These are phyloP conservation scores for Penicillium coffeae DNA, from an alignment of 495 filamentous ascomycete species.

Conservation along the genomic window DNA sequence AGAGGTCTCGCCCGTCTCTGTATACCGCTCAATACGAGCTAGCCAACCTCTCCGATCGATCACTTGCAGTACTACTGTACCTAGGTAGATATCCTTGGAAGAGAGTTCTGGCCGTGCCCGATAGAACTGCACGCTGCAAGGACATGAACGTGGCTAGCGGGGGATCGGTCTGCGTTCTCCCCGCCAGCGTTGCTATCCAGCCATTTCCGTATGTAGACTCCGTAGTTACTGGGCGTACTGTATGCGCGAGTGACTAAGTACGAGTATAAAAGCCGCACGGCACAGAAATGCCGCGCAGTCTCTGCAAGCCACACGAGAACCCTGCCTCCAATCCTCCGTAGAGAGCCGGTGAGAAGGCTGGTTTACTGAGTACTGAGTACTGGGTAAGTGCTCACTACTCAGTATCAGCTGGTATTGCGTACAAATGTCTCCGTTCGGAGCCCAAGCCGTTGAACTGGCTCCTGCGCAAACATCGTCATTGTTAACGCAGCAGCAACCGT, in stretches of 20 bases:
- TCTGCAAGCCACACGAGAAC: neutral
- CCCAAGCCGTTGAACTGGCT: too few relatives aligned
- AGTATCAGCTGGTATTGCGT: too few relatives aligned
- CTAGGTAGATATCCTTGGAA: neutral
- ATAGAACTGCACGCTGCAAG: slow-evolving; percentile 13
- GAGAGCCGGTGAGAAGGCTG: too few relatives aligned
- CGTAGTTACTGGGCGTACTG: neutral
- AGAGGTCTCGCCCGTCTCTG: too few relatives aligned
- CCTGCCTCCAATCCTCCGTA: neutral
- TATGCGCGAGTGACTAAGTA: neutral
- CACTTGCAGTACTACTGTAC: neutral
- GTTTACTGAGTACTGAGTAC: too few relatives aligned
- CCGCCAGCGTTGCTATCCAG: too few relatives aligned
- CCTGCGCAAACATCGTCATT: too few relatives aligned
- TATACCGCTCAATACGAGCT: neutral
- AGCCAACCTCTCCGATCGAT: neutral
- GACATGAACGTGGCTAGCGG: slow-evolving; percentile 23
- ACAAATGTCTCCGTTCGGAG: too few relatives aligned
- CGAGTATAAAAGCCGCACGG: neutral
- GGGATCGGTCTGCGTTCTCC: too few relatives aligned
- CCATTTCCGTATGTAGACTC: neutral
- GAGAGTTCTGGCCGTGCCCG: neutral
- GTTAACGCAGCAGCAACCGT: too few relatives aligned
- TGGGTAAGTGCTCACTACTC: neutral
- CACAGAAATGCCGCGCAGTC: neutral